Percentiles rank a stretch among this genome's conserved stretches.
Conservation (phyloP, 176 grass and related monocot species). For the Musa acuminata region DNA sequence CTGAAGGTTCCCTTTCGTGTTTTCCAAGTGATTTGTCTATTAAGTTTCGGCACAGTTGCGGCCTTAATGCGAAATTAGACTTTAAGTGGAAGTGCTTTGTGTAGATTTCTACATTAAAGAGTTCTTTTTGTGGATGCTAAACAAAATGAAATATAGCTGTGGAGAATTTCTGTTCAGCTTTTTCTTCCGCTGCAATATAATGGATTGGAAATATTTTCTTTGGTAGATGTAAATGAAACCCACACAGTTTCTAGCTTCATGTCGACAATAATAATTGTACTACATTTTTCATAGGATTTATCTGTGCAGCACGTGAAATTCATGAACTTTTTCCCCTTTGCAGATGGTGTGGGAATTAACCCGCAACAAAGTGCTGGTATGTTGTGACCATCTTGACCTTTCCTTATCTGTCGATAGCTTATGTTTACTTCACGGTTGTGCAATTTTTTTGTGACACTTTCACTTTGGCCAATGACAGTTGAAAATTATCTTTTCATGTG, state of each 20-base stretch:
- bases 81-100: neutral
- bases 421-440: neutral
- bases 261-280: neutral
- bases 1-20: neutral
- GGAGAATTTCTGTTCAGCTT: neutral
- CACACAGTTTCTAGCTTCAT: neutral
- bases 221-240: neutral
- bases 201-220: neutral
- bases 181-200: neutral
- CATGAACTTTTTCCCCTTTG: neutral
- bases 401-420: neutral
- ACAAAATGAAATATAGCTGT: no score
- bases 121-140: neutral
- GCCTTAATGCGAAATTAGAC: neutral
- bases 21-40: neutral
- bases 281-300: neutral
- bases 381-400: neutral
- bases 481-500: neutral
- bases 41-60: neutral
- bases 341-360: conserved; percentile 99
- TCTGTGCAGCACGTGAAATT: neutral
- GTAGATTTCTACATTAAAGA: neutral
- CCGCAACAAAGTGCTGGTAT: conserved; percentile 99
- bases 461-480: neutral
- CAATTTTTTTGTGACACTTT: neutral